Percentiles rank a stretch among this genome's conserved stretches.
These are phyloP conservation scores for Botrytis sinoallii DNA, from an alignment of 2,329 filamentous ascomycete genomes.

Conservation along the genomic window DNA sequence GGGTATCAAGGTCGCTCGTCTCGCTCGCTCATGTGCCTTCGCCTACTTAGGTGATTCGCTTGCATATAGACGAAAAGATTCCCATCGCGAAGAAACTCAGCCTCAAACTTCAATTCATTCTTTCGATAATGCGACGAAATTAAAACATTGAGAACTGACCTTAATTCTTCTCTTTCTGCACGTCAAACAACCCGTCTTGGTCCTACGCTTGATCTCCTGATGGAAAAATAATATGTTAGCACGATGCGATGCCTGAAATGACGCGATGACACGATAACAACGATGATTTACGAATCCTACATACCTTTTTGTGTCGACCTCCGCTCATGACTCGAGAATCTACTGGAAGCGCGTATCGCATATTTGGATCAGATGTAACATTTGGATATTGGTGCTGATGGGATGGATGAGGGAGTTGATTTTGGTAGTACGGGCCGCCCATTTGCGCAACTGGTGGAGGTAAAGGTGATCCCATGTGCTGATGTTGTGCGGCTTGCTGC, in stretches of 20 bases:
- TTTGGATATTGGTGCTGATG: constrained; percentile 49
- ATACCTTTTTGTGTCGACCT: constrained; percentile 55
- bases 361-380: constrained; percentile 47
- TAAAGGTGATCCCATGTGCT: constrained; percentile 50
- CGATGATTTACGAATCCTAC: constrained; percentile 11
- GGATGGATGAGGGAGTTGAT: constrained; percentile 41
- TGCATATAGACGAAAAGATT: constrained; percentile 38
- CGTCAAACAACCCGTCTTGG: constrained; percentile 69
- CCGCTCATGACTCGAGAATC: constrained; percentile 55
- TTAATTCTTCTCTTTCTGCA: constrained; percentile 69
- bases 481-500: constrained; percentile 35
- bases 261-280: constrained; percentile 17
- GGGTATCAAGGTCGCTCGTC: constrained; percentile 22
- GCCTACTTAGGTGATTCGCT: constrained; percentile 41
- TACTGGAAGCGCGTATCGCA: constrained; percentile 56
- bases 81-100: constrained; percentile 34
- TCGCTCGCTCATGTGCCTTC: constrained; percentile 37
- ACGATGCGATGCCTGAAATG: constrained; percentile 20
- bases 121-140: constrained; percentile 26
- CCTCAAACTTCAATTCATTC: constrained; percentile 32
- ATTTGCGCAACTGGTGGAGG: constrained; percentile 52
- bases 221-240: constrained; percentile 30
- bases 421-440: constrained; percentile 47
- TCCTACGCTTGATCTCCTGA: constrained; percentile 71
- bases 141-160: constrained; percentile 48